phyloP scores from a whole-genome alignment of 305 asterid species.

The Fraxinus nigra region DNA sequence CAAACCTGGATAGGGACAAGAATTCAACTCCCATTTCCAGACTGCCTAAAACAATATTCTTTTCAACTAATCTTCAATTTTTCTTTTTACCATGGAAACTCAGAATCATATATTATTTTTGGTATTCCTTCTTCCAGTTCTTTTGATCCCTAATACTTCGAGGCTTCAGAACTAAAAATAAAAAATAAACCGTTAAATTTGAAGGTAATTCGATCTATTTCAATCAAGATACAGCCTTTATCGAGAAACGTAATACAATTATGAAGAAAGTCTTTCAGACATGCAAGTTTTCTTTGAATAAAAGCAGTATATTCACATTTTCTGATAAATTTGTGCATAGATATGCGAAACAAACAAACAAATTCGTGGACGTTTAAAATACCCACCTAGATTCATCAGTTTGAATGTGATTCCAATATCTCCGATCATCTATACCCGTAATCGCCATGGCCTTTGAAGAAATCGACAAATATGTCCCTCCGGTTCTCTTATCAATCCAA shows the following conservation, averaged over 20 bases:
- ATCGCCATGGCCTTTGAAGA: slow-evolving; percentile 72
- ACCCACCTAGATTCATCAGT: slow-evolving; percentile 69
- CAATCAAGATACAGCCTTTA: neutral
- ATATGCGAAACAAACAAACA: neutral
- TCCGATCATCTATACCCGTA: slow-evolving; percentile 86
- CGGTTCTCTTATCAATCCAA: slow-evolving; percentile 71
- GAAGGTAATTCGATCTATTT: neutral
- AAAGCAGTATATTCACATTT: neutral
- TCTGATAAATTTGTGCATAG: neutral
- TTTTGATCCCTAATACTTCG: neutral
- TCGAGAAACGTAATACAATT: neutral
- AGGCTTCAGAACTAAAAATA: neutral
- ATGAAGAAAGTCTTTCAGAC: neutral
- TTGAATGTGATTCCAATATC: slow-evolving; percentile 78
- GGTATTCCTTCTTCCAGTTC: neutral
- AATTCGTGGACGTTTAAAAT: neutral
- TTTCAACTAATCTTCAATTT: neutral
- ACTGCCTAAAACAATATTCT: neutral
- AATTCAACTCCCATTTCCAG: neutral
- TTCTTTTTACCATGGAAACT: neutral
- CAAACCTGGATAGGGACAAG: neutral
- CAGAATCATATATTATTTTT: neutral
- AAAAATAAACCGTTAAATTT: neutral
- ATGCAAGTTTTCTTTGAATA: neutral
- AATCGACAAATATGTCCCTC: slow-evolving; percentile 68